Conservation (phyloP, 2,329 filamentous ascomycete species). For the Sclerotinia sclerotiorum region DNA sequence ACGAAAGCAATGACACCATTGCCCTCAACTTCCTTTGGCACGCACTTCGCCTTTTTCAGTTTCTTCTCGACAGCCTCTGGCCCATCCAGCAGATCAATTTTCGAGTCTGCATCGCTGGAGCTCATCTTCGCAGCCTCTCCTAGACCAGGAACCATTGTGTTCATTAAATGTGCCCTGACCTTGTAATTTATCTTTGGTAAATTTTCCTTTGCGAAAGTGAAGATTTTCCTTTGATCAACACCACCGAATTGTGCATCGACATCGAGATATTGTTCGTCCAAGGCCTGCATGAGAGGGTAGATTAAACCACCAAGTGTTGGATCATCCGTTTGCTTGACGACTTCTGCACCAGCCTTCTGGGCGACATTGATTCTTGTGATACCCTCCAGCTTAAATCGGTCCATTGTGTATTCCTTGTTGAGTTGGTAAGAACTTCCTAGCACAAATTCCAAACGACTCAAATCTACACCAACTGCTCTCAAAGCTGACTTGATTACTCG, state of each 20-base stretch:
- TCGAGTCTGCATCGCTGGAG: slow-evolving; percentile 54
- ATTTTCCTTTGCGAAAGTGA: slow-evolving; percentile 80
- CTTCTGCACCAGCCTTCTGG: slow-evolving; percentile 86
- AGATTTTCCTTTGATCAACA: slow-evolving; percentile 85
- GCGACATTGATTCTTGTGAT: slow-evolving; percentile 48
- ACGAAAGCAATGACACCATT: slow-evolving; percentile 78
- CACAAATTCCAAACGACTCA: slow-evolving; percentile 78
- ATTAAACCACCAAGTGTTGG: slow-evolving; percentile 71
- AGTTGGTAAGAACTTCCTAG: slow-evolving; percentile 82
- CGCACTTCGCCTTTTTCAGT: slow-evolving; percentile 20
- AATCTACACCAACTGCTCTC: slow-evolving; percentile 64
- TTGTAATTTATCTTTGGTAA: slow-evolving; percentile 84
- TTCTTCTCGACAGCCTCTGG: slow-evolving; percentile 23
- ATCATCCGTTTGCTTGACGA: slow-evolving; percentile 77
- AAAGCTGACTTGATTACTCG: slow-evolving; percentile 63
- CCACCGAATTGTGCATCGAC: slow-evolving; percentile 89
- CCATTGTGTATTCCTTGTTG: slow-evolving; percentile 75
- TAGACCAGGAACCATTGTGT: slow-evolving; percentile 87
- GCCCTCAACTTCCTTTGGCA: slow-evolving; percentile 24
- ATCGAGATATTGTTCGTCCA: slow-evolving; percentile 58
- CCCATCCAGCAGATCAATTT: slow-evolving; percentile 22
- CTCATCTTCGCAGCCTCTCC: slow-evolving; percentile 82
- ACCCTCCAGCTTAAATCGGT: slow-evolving; percentile 70
- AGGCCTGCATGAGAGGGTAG: slow-evolving; percentile 73
- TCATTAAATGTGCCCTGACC: slow-evolving; percentile 69